These are phyloP conservation scores for Erysimum cheiri DNA, from an alignment of 441 rosid species.

Conservation along the genomic window DNA sequence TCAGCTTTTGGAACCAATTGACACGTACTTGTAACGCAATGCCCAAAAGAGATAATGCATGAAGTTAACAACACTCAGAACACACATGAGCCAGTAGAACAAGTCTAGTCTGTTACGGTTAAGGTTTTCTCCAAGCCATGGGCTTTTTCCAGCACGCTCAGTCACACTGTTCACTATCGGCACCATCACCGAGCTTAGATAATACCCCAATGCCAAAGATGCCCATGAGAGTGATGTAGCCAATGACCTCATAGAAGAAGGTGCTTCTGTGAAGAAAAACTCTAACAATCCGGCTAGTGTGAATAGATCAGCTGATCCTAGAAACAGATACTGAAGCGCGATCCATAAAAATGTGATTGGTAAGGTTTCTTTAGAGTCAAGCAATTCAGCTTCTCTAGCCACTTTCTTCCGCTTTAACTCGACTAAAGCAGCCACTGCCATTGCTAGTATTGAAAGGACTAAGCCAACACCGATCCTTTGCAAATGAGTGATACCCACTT, in stretches of 20 bases:
- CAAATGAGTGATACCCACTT: slow-evolving; percentile 80
- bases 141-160: slow-evolving; percentile 41
- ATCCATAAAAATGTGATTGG: slow-evolving; percentile 85
- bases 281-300: slow-evolving; percentile 85
- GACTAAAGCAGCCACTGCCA: slow-evolving; percentile 84
- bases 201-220: slow-evolving; percentile 87
- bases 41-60: slow-evolving; percentile 83
- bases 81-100: slow-evolving; percentile 91
- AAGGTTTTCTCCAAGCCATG: slow-evolving; percentile 74
- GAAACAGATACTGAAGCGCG: slow-evolving; percentile 76
- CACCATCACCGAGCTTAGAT: slow-evolving; percentile 76
- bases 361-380: slow-evolving; percentile 49
- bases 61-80: slow-evolving; percentile 71
- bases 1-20: slow-evolving; percentile 41
- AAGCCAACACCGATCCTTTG: slow-evolving; percentile 87
- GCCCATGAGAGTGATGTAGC: slow-evolving; percentile 91
- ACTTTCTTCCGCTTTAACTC: slow-evolving; percentile 78
- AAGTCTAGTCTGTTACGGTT: slow-evolving; percentile 68
- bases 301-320: slow-evolving; percentile 94
- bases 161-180: slow-evolving; percentile 66
- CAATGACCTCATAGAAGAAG: slow-evolving; percentile 82
- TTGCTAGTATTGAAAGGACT: slow-evolving; percentile 69
- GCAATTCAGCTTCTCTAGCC: slow-evolving; percentile 53
- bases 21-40: slow-evolving; percentile 63
- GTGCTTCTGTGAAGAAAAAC: slow-evolving; percentile 93